Conservation (phyloP, 164 flowering plant species). For the Piper betle region DNA sequence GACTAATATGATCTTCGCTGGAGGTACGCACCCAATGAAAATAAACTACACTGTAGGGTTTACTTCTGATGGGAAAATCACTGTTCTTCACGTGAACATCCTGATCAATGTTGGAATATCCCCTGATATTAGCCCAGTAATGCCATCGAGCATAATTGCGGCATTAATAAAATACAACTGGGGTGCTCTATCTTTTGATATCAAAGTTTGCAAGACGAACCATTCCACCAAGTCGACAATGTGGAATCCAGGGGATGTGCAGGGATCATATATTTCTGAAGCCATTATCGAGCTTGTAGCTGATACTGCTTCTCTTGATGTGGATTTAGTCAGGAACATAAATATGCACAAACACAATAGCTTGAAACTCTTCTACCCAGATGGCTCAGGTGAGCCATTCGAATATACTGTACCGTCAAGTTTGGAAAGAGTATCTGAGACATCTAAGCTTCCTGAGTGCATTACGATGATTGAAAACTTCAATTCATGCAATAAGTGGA, state of each 20-base stretch:
- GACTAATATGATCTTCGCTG: constrained; percentile 78
- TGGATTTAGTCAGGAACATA: constrained; percentile 42
- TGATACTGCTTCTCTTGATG: constrained; percentile 54
- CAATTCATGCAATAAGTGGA: constrained; percentile 46
- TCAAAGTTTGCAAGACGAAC: constrained; percentile 77
- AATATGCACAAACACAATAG: constrained; percentile 65
- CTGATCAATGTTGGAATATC: constrained; percentile 58
- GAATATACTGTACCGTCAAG: constrained; percentile 67
- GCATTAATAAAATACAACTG: constrained; percentile 67
- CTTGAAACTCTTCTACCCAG: constrained; percentile 35
- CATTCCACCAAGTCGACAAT: constrained; percentile 61
- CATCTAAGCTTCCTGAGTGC: constrained; percentile 43
- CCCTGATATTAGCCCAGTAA: constrained; percentile 49
- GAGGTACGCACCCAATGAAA: constrained; percentile 93
- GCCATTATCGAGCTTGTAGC: constrained; percentile 81
- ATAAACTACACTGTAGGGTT: constrained; percentile 72
- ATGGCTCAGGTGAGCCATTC: constrained; percentile 28
- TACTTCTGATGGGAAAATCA: constrained; percentile 67
- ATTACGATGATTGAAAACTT: constrained; percentile 29
- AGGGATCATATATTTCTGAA: constrained; percentile 75
- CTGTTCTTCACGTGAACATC: constrained; percentile 54
- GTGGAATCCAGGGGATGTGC: constrained; percentile 89
- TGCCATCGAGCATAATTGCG: constrained; percentile 31
- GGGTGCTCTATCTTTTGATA: constrained; percentile 77
- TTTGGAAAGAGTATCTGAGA: constrained; percentile 41